Base-by-base conservation (phyloP, 2,329 filamentous ascomycete genomes). In the Colletotrichum simmondsii region DNA sequence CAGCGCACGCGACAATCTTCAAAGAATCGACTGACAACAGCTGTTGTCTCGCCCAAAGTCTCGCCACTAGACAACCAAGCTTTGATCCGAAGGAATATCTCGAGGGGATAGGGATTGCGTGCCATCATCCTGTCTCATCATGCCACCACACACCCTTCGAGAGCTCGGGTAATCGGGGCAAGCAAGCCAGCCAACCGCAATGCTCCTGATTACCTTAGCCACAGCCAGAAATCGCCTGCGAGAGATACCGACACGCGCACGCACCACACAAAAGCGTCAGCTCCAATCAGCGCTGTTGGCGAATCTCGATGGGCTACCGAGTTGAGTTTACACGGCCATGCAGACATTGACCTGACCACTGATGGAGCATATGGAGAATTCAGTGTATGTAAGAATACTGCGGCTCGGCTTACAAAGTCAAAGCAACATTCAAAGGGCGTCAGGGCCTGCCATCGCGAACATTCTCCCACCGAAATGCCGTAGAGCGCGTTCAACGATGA, bases 11-110 rank as follows among this genome's bases (percentile, higher is more conserved):
- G 59, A 32, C 26, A 22, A 32, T 54, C 59, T 42, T 30, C 28
- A 42, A 69, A 35, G 37, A 60, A 65, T 72, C 54, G 70, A 65
- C 70, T 70, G 70, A 70, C 70, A 65, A 72, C 69, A 72, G 65
- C 70, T 70, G 70, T 60, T 72, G 65, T 56, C 60, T 69, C 54
- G 60, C n/a, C 35, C 54, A 52, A 63, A 30, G 54, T 72, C 70
- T 70, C 46, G 70, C 70, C 70, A 72, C 65, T 32, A 16, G 46
- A 28, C 28, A 54, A 53, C 64, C 60, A 56, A 60, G 42, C 70
- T 72, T 64, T 7, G 12, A 19, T 56, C 26, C 5, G 8, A 10
- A 56, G 24, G 53, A 56, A 56, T 26, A 56, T 2, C 37, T 42
- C 14, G 53, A 54, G 28, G 19, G n/a, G 4, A 19, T 46, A 49